phyloP scores from a whole-genome alignment of 177 flowering plant species.

The Vitis hybrid region DNA sequence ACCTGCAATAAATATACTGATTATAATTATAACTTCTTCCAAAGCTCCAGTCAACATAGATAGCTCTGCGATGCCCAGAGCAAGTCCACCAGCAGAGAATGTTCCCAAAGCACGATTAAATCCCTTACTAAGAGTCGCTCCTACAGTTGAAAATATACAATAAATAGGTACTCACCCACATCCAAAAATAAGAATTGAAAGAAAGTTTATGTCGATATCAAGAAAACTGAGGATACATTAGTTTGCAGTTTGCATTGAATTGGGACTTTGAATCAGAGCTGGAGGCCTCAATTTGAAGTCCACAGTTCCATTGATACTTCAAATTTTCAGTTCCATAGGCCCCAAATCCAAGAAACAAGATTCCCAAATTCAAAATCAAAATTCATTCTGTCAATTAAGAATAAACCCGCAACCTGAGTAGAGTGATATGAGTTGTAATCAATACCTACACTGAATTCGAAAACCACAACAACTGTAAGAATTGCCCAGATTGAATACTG shows the following conservation, averaged over 20 bases:
- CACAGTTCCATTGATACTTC: no score
- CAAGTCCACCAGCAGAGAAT: slow-evolving; percentile 67
- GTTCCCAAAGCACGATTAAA: slow-evolving; percentile 67
- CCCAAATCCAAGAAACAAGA: not conserved
- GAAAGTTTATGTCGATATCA: not conserved
- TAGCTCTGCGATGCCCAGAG: slow-evolving; percentile 57
- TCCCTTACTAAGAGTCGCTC: slow-evolving; percentile 75
- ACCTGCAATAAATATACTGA: slow-evolving; percentile 63
- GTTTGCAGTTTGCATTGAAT: no score
- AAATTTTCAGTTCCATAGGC: no score
- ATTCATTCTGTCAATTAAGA: no score
- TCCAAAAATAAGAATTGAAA: no score
- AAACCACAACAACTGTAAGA: slow-evolving; percentile 55
- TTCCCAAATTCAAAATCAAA: not conserved
- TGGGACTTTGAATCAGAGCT: no score
- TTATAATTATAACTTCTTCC: slow-evolving; percentile 43
- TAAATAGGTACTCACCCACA: no score
- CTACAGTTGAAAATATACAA: slow-evolving; percentile 22
- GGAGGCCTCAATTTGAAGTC: no score
- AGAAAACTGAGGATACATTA: not conserved
- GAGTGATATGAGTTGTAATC: not conserved
- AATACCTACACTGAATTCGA: slow-evolving; percentile 59
- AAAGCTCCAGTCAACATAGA: slow-evolving; percentile 43
- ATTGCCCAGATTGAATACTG: slow-evolving; percentile 56
- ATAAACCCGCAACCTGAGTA: not conserved